Evolutionary conservation across 768 basidiomycete species (phyloP).

Genomic region (Suillus weaverae): DNA sequence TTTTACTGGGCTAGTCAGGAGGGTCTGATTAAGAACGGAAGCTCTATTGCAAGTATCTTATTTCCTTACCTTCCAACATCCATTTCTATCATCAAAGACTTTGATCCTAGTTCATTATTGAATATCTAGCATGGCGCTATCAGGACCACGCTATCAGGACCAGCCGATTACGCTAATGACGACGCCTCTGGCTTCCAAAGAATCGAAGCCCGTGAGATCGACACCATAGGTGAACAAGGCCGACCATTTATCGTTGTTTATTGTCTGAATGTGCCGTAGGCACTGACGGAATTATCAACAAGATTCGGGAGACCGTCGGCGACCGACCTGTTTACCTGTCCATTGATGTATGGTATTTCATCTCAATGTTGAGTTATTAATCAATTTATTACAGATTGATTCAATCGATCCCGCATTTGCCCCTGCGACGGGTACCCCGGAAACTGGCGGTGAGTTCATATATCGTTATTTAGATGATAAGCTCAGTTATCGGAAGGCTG

Average conservation of each 20-base stretch:
- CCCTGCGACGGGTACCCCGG: slow-evolving; percentile 83
- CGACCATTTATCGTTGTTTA: neutral
- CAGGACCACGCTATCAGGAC: slow-evolving; percentile 77
- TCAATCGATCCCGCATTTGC: slow-evolving; percentile 82
- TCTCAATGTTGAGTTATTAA: slow-evolving; percentile 5
- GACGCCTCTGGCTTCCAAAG: slow-evolving; percentile 77
- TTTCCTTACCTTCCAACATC: slow-evolving; percentile 24
- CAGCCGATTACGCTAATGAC: slow-evolving; percentile 76
- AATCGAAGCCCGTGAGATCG: slow-evolving; percentile 84
- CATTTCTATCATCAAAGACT: slow-evolving; percentile 33
- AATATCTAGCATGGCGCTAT: slow-evolving; percentile 77
- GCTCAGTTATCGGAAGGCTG: slow-evolving; percentile 37
- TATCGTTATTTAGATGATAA: slow-evolving; percentile 7
- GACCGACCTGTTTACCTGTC: slow-evolving; percentile 74
- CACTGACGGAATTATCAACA: slow-evolving; percentile 73
- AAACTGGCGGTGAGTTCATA: slow-evolving; percentile 57
- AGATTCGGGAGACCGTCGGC: slow-evolving; percentile 79
- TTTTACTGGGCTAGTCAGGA: slow-evolving; percentile 89
- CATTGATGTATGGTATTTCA: slow-evolving; percentile 53
- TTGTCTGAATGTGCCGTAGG: slow-evolving; percentile 38
- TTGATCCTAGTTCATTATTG: slow-evolving; percentile 74
- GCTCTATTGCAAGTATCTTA: slow-evolving; percentile 76
- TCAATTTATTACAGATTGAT: slow-evolving; percentile 52
- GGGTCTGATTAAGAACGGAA: slow-evolving; percentile 74
- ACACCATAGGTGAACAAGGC: slow-evolving; percentile 59